Evolutionary conservation across 441 rosid genomes (phyloP).

Genomic region (Arabidopsis hybrid): DNA sequence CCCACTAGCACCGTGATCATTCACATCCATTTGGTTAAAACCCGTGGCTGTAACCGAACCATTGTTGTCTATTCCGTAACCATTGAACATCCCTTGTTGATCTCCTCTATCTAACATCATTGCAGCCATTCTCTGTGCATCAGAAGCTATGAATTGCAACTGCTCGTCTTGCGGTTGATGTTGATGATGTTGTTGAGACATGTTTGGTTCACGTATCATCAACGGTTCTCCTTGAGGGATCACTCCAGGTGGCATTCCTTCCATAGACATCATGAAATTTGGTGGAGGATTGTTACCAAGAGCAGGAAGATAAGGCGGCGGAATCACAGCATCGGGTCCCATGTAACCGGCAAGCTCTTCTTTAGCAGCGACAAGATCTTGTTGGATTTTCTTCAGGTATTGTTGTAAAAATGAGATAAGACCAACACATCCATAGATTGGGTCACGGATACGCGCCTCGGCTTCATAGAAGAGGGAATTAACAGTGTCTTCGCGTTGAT

Average conservation of each 20-base stretch:
- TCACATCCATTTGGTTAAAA: conserved; percentile 51
- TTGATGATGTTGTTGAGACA: conserved; percentile 45
- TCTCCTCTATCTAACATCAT: conserved; percentile 45
- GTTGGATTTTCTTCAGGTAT: conserved; percentile 60
- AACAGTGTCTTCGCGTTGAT: conserved; percentile 77
- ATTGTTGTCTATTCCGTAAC: conserved; percentile 46
- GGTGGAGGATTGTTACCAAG: conserved; percentile 45
- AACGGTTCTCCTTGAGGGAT: conserved; percentile 46
- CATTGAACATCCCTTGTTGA: conserved; percentile 51
- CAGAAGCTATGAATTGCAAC: conserved; percentile 35
- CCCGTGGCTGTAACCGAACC: conserved; percentile 53
- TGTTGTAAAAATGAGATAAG: conserved; percentile 78
- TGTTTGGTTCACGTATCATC: conserved; percentile 54
- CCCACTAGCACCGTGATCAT: conserved; percentile 35
- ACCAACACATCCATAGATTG: conserved; percentile 90
- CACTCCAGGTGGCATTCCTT: conserved; percentile 53
- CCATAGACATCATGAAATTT: conserved; percentile 54
- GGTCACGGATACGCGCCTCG: conserved; percentile 81
- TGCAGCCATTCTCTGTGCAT: conserved; percentile 47
- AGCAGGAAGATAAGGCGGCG: conserved; percentile 51
- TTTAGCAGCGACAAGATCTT: conserved; percentile 60
- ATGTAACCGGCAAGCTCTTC: conserved; percentile 70
- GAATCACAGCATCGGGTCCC: conserved; percentile 68
- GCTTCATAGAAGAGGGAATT: conserved; percentile 92
- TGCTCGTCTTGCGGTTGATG: conserved; percentile 36